These are phyloP conservation scores for Juncus inflexus DNA, from an alignment of 176 grass and related monocot species.

Conservation along the genomic window DNA sequence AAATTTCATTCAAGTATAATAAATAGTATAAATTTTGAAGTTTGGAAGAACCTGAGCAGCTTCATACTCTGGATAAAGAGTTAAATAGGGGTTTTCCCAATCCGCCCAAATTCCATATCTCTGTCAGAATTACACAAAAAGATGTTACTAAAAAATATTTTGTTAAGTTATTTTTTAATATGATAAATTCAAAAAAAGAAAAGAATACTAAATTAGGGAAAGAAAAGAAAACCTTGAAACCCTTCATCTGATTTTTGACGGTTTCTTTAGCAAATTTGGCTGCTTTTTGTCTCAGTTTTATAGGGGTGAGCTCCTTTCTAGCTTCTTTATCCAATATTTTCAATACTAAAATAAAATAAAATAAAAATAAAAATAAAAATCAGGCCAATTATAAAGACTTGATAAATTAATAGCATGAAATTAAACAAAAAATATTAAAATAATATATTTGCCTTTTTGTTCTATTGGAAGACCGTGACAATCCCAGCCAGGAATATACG, in stretches of 20 bases:
- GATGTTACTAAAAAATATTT: conserved; percentile 8
- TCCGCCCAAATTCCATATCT: conserved; percentile 87
- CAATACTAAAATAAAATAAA: conserved; percentile 60
- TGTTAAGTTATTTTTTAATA: not conserved
- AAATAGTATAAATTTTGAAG: not conserved
- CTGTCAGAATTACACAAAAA: conserved; percentile 40
- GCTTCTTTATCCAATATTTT: conserved; percentile 87
- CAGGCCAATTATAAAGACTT: conserved; percentile 5
- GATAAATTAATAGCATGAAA: conserved; percentile 2
- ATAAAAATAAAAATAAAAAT: not conserved
- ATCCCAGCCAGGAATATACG: conserved; percentile 96
- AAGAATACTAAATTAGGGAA: conserved; percentile 11
- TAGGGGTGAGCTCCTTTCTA: conserved; percentile 66
- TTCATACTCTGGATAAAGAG: conserved; percentile 91
- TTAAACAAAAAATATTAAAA: conserved; percentile 23
- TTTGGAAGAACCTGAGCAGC: conserved; percentile 76
- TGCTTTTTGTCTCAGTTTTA: conserved; percentile 90
- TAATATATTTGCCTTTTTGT: conserved; percentile 74
- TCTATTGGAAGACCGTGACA: conserved; percentile 98
- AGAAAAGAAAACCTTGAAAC: conserved; percentile 72
- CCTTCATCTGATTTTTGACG: conserved; percentile 89
- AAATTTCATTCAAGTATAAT: not conserved
- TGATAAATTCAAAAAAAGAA: not conserved
- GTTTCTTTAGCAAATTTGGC: conserved; percentile 97
- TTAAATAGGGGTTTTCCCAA: conserved; percentile 90